Base-by-base conservation (phyloP, 176 grass and related monocot genomes). In the Saccharum officinarum region DNA sequence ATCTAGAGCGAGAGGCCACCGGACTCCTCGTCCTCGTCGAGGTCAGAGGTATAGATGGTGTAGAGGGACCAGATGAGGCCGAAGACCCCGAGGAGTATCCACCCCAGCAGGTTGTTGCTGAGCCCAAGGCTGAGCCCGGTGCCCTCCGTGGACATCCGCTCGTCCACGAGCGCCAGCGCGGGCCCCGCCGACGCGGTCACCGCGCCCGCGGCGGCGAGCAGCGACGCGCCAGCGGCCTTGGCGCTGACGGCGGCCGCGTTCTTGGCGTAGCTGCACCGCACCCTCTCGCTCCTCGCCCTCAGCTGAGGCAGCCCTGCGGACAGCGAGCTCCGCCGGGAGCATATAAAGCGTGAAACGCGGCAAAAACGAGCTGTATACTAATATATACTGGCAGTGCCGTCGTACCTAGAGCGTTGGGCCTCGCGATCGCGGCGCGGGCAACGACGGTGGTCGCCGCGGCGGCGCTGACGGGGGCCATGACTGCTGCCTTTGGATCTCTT, bases 1-100 rank as follows among this genome's bases (percentile, higher is more conserved):
- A 62, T 82, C 85, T 59, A 97, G 77, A 97, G 92, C 17, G 90
- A 92, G 54, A 97, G 92, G 7, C 92, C 94, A 2, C 92, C 95
- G 11, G 96, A 98, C 84, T 98, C 96, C 67, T 98, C 96, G 79
- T 98, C 96, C 86, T 98, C 96, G 9, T 98, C 96, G 42, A 98
- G 93, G 52, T 86, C 90, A 0, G 91, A 89, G 77, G 96, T 98
- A 91, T 98, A 98, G 60, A 93, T 57, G 71, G 90, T 88, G 89
- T 87, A 98, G 81, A 98, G 96, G 7, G 96, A 76, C 96, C 96
- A 98, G 89, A 98, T 94, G 93, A 98, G 82, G 40, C 85, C 96
- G 82, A 98, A 98, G 22, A 98, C 83, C 3, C 89, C 96, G 10
- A 98, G 77, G 44, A 98, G 46, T 65, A 98, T 94, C 96, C 96